Percentiles rank a stretch among this genome's conserved stretches.
Evolutionary conservation across 148 eudicot species (phyloP).

Genomic region (Euryodendron excelsum): DNA sequence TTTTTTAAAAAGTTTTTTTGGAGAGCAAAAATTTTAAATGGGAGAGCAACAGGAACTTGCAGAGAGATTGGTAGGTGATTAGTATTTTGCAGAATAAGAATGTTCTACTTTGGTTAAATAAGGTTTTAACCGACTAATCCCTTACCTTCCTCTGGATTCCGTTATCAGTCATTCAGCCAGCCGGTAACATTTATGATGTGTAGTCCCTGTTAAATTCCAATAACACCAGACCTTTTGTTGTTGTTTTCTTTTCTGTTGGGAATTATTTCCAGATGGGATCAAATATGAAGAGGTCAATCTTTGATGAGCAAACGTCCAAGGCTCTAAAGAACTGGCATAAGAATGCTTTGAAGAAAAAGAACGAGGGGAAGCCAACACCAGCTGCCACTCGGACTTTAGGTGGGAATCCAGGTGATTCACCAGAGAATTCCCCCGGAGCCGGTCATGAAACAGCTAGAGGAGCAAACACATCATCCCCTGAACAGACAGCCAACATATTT

Average conservation of each 20-base stretch:
- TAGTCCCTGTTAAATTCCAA: neutral
- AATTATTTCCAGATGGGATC: slow-evolving; percentile 87
- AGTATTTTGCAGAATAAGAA: neutral
- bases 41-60: neutral
- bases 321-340: slow-evolving; percentile 76
- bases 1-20: no score
- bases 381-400: slow-evolving; percentile 30
- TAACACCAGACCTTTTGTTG: neutral
- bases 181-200: neutral
- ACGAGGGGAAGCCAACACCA: slow-evolving; percentile 22
- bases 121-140: no score
- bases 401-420: slow-evolving; percentile 20
- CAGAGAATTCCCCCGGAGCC: slow-evolving; percentile 11
- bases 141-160: neutral
- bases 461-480: neutral
- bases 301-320: slow-evolving; percentile 86
- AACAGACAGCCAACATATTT: slow-evolving; percentile 22
- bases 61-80: neutral
- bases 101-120: neutral
- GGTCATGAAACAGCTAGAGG: no score
- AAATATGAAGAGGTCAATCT: slow-evolving; percentile 77
- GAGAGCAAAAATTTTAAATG: no score
- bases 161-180: neutral
- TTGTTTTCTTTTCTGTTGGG: neutral
- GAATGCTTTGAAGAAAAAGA: slow-evolving; percentile 51